Base-by-base conservation (phyloP, 139 green algal species). In the Edaphochlamys debaryana region DNA sequence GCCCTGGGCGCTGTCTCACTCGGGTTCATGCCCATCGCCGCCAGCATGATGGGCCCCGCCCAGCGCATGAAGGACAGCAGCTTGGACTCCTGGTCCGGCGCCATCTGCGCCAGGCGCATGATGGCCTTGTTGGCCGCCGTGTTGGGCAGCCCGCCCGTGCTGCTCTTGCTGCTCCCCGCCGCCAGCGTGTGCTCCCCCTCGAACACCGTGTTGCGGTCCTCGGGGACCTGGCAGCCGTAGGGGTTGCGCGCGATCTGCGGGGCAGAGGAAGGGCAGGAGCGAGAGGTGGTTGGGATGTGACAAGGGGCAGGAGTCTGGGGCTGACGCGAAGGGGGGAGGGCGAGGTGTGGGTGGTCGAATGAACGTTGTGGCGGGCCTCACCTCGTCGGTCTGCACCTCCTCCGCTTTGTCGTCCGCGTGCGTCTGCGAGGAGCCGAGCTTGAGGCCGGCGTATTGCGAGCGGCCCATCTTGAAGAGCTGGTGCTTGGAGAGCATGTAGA, bases 341-440 rank as follows among this genome's bases (percentile, higher is more conserved):
- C n/a, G n/a, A n/a, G n/a, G n/a, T n/a, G n/a, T n/a, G n/a, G n/a
- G n/a, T n/a, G n/a, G n/a, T n/a, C n/a, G n/a, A n/a, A n/a, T n/a
- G n/a, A n/a, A n/a, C n/a, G n/a, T n/a, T n/a, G n/a, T n/a, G n/a
- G n/a, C n/a, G n/a, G n/a, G n/a, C n/a, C n/a, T n/a, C 67, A 92
- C 86, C 87, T 93, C 85, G 0, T 91, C 87, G 37, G 90, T 93
- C 64, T 93, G 90, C 27, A 25, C n/a, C 73, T 91, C 90, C 76
- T 90, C 79, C 68, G 91, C 90, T 68, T 90, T 87, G 29, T 84
- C 79, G 58, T 93, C 90, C 67, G 87, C 87, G 37, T 91, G 85
- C 5, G 90, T 91, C 76, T 93, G 90, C 32, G 40, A 52, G 3
- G 68, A 62, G 25, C 63, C 77, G 13, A 75, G 73, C 75, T 79